Conservation (phyloP, 352 stramenopile species). For the Phytophthora aleatoria region DNA sequence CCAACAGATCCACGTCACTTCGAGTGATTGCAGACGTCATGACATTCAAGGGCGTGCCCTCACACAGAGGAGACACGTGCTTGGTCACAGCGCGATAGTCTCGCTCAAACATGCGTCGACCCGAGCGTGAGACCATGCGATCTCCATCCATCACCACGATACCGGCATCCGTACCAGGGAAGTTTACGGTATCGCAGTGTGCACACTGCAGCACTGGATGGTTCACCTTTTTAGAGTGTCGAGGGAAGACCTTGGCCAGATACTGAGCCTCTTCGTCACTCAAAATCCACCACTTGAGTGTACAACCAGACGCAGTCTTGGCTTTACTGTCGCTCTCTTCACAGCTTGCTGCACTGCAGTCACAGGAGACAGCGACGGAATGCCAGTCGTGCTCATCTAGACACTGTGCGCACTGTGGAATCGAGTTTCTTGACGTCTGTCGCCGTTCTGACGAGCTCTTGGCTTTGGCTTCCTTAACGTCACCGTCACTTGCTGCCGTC, state of each 20-base stretch:
- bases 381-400: slow-evolving; percentile 55
- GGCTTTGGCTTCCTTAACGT: neutral
- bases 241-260: slow-evolving; percentile 65
- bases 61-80: slow-evolving; percentile 74
- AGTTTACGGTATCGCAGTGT: slow-evolving; percentile 81
- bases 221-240: slow-evolving; percentile 39
- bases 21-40: slow-evolving; percentile 48
- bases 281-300: slow-evolving; percentile 76
- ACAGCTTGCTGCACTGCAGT: slow-evolving; percentile 19
- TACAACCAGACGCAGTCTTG: slow-evolving; percentile 14
- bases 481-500: slow-evolving; percentile 5
- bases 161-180: slow-evolving; percentile 73
- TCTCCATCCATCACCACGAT: slow-evolving; percentile 76
- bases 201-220: slow-evolving; percentile 76
- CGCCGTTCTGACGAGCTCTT: slow-evolving; percentile 11
- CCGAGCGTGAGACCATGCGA: slow-evolving; percentile 68
- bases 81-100: slow-evolving; percentile 83
- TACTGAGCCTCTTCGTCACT: slow-evolving; percentile 75
- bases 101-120: slow-evolving; percentile 77
- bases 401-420: slow-evolving; percentile 62
- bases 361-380: slow-evolving; percentile 32
- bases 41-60: slow-evolving; percentile 67
- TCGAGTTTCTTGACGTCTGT: slow-evolving; percentile 23
- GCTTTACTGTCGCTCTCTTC: slow-evolving; percentile 11
- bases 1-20: slow-evolving; percentile 56